Conservation (phyloP, 1,284 basidiomycete genomes). For the Trametes sp. region DNA sequence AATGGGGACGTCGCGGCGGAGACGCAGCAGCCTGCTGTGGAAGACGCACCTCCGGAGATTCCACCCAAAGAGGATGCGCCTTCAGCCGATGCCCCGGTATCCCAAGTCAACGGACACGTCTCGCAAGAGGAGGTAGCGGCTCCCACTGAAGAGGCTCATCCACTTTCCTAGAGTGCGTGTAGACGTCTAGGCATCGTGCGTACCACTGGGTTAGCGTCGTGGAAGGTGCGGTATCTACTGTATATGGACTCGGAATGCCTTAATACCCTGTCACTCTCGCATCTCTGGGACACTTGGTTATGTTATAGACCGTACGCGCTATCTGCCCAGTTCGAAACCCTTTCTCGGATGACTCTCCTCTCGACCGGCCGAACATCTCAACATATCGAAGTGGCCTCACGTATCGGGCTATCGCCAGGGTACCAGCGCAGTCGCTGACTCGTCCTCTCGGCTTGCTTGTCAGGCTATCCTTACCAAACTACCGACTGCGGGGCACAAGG, state of each 20-base stretch:
- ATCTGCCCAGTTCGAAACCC: background rate
- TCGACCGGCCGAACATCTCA: background rate
- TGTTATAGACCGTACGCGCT: background rate
- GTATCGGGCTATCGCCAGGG: background rate
- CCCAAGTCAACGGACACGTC: background rate
- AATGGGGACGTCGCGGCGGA: background rate
- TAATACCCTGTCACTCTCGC: slow-evolving; percentile 17
- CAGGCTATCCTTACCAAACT: background rate
- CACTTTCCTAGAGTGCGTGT: background rate
- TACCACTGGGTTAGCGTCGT: too few relatives aligned
- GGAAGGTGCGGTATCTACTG: slow-evolving; percentile 19
- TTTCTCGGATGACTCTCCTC: background rate
- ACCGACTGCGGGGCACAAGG: background rate
- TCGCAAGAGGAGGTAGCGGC: background rate
- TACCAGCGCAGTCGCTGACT: slow-evolving; percentile 2
- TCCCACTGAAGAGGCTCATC: background rate
- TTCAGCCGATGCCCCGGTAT: background rate
- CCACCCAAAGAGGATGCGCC: slow-evolving; percentile 14
- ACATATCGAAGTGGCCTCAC: background rate
- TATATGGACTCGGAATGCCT: slow-evolving; percentile 18
- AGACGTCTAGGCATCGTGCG: background rate
- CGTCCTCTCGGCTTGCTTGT: background rate
- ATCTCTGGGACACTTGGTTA: background rate
- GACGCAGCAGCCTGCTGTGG: background rate
- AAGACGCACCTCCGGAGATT: slow-evolving; percentile 16